Base-by-base conservation (phyloP, 108 stramenopile genomes). In the Cyclotella atomus region DNA sequence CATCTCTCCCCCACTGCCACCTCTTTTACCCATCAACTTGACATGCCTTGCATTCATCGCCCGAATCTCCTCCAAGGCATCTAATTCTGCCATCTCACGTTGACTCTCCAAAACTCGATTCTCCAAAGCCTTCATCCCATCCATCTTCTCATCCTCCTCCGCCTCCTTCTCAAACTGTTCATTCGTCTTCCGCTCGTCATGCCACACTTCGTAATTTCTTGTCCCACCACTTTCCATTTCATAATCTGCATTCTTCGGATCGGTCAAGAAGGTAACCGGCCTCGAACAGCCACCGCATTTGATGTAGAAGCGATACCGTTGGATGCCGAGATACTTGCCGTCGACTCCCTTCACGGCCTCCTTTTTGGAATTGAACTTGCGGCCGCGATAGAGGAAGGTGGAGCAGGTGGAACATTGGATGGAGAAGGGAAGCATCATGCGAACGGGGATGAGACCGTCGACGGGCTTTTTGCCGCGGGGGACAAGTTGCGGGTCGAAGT, bases 351-450 rank as follows among this genome's bases (percentile, higher is more conserved):
- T 80, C 75, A 97, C 87, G 65, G 86, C 71, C 68, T 99, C 98
- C 73, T 97, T 97, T 47, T 93, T 90, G 49, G 86, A 90, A 73
- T 99, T 99, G 87, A 99, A 99, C 76, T 99, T 99, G 2, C 96
- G 90, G 8, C 98, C 90, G 8, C 95, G 93, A 76, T 98, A 98
- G 79, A 99, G 85, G 77, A 97, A 98, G 24, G 95, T 90, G 27
- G 87, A 83, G 71, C 98, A 99, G 17, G 89, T 96, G 28, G 80
- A 77, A 70, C 98, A 99, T 73, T 97, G 96, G 43, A 99, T 77
- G 20, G 85, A 83, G 88, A 98, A 98, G 60, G 98, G 98, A 43
- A 99, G 80, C 98, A 98, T 99, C 97, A 99, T 99, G 28, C 98
- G 97, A 14, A 97, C 93, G 41, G 93, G 85, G 59, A 97, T 92